phyloP scores from a whole-genome alignment of 805 yeast genomes.

The Lipomyces mesembrius region DNA sequence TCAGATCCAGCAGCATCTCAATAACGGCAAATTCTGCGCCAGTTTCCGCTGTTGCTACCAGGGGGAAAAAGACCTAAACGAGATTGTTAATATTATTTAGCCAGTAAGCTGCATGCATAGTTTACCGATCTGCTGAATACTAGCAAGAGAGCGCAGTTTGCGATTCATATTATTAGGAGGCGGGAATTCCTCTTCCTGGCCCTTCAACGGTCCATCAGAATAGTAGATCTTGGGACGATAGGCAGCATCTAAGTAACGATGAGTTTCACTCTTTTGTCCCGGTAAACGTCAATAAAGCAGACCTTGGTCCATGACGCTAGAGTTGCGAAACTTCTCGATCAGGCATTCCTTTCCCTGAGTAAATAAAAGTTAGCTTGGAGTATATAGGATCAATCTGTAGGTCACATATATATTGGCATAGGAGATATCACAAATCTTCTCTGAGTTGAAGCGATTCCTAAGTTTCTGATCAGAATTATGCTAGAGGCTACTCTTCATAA shows the following conservation, averaged over 20 bases:
- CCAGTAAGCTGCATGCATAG: neutral
- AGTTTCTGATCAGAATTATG: neutral
- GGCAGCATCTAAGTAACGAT: conserved; percentile 45
- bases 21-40: conserved; percentile 30
- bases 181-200: conserved; percentile 53
- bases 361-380: conserved; percentile 14
- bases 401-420: conserved; percentile 53
- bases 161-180: conserved; percentile 46
- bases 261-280: conserved; percentile 1
- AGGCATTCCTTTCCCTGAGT: conserved; percentile 54
- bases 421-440: conserved; percentile 56
- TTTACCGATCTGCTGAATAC: conserved; percentile 43
- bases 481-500: neutral
- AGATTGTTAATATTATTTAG: neutral
- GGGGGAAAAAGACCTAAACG: conserved; percentile 34
- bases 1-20: neutral
- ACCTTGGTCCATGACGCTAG: conserved; percentile 55
- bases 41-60: conserved; percentile 35
- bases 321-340: conserved; percentile 55
- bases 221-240: conserved; percentile 56
- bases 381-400: neutral
- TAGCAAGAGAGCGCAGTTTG: conserved; percentile 46
- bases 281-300: neutral
- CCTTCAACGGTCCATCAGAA: conserved; percentile 52
- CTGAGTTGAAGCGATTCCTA: conserved; percentile 53